phyloP scores from a whole-genome alignment of 192 early-diverging fungal species.

The Physocladia obscura region DNA sequence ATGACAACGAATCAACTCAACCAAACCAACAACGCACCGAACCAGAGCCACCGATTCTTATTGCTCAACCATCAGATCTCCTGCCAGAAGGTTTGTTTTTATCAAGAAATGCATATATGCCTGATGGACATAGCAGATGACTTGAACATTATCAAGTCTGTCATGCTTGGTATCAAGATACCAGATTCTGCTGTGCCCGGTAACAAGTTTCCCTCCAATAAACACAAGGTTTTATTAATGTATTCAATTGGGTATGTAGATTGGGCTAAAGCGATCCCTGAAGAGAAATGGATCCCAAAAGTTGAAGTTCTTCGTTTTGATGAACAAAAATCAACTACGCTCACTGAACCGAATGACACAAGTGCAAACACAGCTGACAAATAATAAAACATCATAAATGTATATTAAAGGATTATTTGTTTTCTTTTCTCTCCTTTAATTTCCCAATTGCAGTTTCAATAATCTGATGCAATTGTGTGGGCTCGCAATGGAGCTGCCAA shows the following conservation, averaged over 20 bases:
- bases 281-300: constrained; percentile 9
- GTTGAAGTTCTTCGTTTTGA: not conserved
- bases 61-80: not conserved
- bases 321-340: not conserved
- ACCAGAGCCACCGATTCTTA: not conserved
- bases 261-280: constrained; percentile 25
- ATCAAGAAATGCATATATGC: not conserved
- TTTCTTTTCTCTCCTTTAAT: no score
- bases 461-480: not conserved
- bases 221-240: not conserved
- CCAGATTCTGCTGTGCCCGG: not conserved
- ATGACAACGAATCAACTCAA: not conserved
- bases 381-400: no score
- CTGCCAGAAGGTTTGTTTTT: not conserved
- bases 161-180: not conserved
- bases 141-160: not conserved
- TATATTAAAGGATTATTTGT: no score
- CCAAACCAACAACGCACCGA: not conserved
- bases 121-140: not conserved
- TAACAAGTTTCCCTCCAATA: not conserved
- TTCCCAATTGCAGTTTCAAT: no score
- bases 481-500: constrained; percentile 79
- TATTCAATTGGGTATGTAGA: constrained; percentile 3
- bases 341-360: no score
- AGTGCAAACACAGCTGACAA: no score